A percentile compares a stretch with the other conserved stretches of the same genome.
Conservation (phyloP, 305 asterid genomes). For the Plantago lanceolata region DNA sequence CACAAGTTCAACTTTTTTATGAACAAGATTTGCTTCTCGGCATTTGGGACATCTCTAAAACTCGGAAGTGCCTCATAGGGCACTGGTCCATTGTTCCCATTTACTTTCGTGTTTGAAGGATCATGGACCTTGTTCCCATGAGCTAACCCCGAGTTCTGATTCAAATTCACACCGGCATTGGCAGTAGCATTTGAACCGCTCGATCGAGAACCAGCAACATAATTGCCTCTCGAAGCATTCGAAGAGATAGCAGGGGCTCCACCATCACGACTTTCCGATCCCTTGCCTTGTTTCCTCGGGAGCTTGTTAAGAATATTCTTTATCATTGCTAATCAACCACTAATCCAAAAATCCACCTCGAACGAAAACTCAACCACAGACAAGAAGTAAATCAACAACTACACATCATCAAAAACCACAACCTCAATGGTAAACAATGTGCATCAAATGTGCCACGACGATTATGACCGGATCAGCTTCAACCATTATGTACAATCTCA, state of each 20-base stretch:
- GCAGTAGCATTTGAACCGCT: slow-evolving; percentile 39
- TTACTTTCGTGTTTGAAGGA: slow-evolving; percentile 36
- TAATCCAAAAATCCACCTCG: slow-evolving; percentile 30
- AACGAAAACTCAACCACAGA: slow-evolving; percentile 11
- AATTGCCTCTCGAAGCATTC: slow-evolving; percentile 47
- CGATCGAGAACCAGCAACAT: slow-evolving; percentile 40
- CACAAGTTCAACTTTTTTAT: slow-evolving; percentile 63
- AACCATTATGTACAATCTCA: slow-evolving; percentile 22
- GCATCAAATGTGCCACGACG: slow-evolving; percentile 16
- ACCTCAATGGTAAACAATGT: slow-evolving; percentile 9
- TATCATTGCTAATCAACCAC: slow-evolving; percentile 50
- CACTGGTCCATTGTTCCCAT: slow-evolving; percentile 46
- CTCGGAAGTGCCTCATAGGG: slow-evolving; percentile 70
- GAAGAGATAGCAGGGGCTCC: slow-evolving; percentile 51
- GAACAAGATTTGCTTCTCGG: slow-evolving; percentile 72
- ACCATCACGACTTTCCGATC: slow-evolving; percentile 70
- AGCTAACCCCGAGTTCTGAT: slow-evolving; percentile 38
- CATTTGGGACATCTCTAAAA: slow-evolving; percentile 73
- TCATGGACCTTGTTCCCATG: slow-evolving; percentile 48
- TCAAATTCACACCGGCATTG: slow-evolving; percentile 6
- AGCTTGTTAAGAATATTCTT: slow-evolving; percentile 82
- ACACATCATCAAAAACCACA: not conserved
- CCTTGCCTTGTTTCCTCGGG: slow-evolving; percentile 77
- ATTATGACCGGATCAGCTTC: slow-evolving; percentile 23
- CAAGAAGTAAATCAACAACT: no score